These are phyloP conservation scores for Heterococcus sp. DNA, from an alignment of 108 stramenopile genomes.

Conservation along the genomic window DNA sequence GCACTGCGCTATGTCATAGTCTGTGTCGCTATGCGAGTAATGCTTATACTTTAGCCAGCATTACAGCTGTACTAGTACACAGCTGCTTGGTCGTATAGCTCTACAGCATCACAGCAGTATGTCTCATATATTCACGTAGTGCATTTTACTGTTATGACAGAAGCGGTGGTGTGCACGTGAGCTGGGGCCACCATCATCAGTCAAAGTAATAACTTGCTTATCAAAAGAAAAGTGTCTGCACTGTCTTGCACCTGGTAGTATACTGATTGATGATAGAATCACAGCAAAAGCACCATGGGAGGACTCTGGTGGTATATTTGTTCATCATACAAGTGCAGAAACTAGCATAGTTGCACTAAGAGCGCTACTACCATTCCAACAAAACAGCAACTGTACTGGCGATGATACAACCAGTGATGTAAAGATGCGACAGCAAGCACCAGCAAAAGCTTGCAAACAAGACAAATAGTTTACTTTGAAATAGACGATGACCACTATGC, in stretches of 20 bases:
- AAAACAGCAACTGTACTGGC: too few relatives aligned
- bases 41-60: not conserved
- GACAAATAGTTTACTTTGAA: too few relatives aligned
- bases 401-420: too few relatives aligned
- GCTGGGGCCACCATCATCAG: constrained; percentile 8
- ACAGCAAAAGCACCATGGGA: constrained; percentile 5
- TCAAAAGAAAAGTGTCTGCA: constrained; percentile 23
- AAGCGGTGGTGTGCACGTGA: constrained; percentile 21
- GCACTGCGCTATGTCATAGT: not conserved
- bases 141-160: constrained; percentile 1
- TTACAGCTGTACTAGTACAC: not conserved
- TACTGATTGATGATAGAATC: constrained; percentile 43
- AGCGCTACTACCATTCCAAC: constrained; percentile 10
- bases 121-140: constrained; percentile 1
- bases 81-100: not conserved
- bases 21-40: not conserved
- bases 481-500: too few relatives aligned
- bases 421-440: too few relatives aligned
- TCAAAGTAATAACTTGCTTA: constrained; percentile 44
- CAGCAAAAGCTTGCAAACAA: too few relatives aligned
- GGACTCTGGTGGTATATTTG: constrained; percentile 17
- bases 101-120: constrained; percentile 21
- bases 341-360: constrained; percentile 2
- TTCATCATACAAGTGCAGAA: constrained; percentile 21
- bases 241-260: constrained; percentile 7